Percentiles rank a stretch among this genome's conserved stretches.
Conservation (phyloP, 2,329 filamentous ascomycete species). For the Pseudogymnoascus sp. region DNA sequence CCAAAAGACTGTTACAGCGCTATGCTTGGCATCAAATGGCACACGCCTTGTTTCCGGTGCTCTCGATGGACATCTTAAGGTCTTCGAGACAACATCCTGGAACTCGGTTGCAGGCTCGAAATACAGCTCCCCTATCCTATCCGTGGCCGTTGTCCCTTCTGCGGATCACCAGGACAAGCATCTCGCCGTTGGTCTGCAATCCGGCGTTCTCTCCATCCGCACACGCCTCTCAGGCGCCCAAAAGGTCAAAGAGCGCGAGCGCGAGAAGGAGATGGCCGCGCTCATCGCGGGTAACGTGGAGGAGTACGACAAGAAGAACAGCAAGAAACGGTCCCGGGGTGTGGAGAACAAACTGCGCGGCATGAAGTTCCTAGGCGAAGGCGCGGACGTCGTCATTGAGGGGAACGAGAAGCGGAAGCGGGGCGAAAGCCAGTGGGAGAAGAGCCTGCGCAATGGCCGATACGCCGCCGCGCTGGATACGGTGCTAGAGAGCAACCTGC, state of each 20-base stretch:
- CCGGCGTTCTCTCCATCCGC: constrained; percentile 81
- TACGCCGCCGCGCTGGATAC: constrained; percentile 74
- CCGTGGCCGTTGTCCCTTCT: constrained; percentile 63
- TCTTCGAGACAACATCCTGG: constrained; percentile 91
- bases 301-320: constrained; percentile 64
- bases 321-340: constrained; percentile 53
- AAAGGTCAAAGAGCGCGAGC: constrained; percentile 66
- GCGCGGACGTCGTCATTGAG: constrained; percentile 81
- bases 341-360: constrained; percentile 57
- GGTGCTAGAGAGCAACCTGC: constrained; percentile 56
- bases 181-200: constrained; percentile 89
- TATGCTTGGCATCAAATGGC: constrained; percentile 74
- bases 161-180: constrained; percentile 76
- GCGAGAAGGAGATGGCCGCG: constrained; percentile 77
- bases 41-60: constrained; percentile 78
- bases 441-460: constrained; percentile 67
- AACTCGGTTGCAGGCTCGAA: constrained; percentile 93
- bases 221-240: constrained; percentile 81
- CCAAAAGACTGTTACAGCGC: constrained; percentile 91
- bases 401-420: constrained; percentile 57
- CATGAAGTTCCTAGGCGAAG: constrained; percentile 76
- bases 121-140: constrained; percentile 85
- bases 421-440: constrained; percentile 71
- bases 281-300: constrained; percentile 71
- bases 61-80: constrained; percentile 91